Base-by-base conservation (phyloP, 2,329 filamentous ascomycete species). In the Beauveria brongniartii region DNA sequence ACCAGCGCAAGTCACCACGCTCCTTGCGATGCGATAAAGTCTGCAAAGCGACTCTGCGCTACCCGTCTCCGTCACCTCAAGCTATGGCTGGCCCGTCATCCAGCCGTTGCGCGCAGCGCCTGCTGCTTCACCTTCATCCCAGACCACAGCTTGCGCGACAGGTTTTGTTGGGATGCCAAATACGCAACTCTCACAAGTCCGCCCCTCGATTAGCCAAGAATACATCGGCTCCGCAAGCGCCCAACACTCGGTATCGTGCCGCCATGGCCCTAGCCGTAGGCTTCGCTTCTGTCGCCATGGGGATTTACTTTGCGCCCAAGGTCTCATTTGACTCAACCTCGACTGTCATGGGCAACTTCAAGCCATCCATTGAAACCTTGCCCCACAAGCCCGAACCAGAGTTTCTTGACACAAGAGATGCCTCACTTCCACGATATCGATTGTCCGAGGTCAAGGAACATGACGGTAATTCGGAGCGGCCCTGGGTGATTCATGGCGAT, bases 401-500 rank as follows among this genome's bases (percentile, higher is more conserved):
- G n/a, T 22, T 50, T 9, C 22, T 57, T n/a, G 67, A 71, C 40
- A 66, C 48, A 55, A 73, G 73, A 40, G 75, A 78, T 64, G 73
- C 77, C 2, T 70, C 69, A 10, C 69, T 81, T 2, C 80, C 80
- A 16, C 76, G 77, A 4, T 83, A 76, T 65, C 77, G 78, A 34
- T 73, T 85, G 16, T 70, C 75, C 14, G 80, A 84, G 60, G 70
- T 85, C 52, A 79, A 77, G 53, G 72, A 79, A 55, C 82, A 85
- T 64, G 78, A 81, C n/a, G 73, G 74, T 20, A 74, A 76, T 22
- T 82, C 84, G 0, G 68, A 77, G 1, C 71, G 75, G 10, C 85
- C 85, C 2, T 89, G 86, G 86, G 81, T 89, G 4, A 83, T 82
- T n/a, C 78, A 79, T 58, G 82, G 78, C 26, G 82, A 83, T 68